phyloP scores from a whole-genome alignment of 2,329 filamentous ascomycete species.

The Pseudogymnoascus sp. region DNA sequence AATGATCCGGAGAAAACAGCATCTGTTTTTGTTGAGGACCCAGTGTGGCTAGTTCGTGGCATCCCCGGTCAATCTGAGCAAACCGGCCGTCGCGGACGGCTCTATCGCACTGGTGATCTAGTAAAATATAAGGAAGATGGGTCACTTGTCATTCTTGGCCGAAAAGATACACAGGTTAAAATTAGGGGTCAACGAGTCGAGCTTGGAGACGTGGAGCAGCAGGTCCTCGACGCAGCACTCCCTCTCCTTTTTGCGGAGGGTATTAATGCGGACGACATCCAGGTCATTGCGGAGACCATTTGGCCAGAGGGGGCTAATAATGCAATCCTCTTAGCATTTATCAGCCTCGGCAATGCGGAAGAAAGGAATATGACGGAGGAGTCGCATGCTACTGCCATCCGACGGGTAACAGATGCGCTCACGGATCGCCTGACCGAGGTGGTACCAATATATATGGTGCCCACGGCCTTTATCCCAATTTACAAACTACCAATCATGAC shows the following conservation, averaged over 20 bases:
- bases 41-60: conserved; percentile 14
- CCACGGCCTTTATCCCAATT: conserved; percentile 6
- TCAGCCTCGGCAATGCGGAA: background rate
- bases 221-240: background rate
- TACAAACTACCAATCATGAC: conserved; percentile 11
- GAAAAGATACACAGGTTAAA: conserved; percentile 57
- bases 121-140: conserved; percentile 44
- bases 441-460: conserved; percentile 18
- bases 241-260: background rate
- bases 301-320: background rate
- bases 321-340: background rate
- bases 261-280: background rate
- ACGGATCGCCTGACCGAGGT: background rate
- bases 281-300: background rate
- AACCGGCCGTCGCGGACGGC: conserved; percentile 13
- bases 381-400: conserved; percentile 1
- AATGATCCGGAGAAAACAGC: conserved; percentile 48
- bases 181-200: conserved; percentile 18
- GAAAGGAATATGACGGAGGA: conserved; percentile 5
- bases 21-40: conserved; percentile 42
- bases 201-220: conserved; percentile 16
- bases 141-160: conserved; percentile 46
- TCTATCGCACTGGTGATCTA: conserved; percentile 54
- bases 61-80: background rate
- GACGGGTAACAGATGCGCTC: conserved; percentile 3